Evolutionary conservation across 2,329 filamentous ascomycete genomes (phyloP).

Genomic region (Paecilomyces sp.): DNA sequence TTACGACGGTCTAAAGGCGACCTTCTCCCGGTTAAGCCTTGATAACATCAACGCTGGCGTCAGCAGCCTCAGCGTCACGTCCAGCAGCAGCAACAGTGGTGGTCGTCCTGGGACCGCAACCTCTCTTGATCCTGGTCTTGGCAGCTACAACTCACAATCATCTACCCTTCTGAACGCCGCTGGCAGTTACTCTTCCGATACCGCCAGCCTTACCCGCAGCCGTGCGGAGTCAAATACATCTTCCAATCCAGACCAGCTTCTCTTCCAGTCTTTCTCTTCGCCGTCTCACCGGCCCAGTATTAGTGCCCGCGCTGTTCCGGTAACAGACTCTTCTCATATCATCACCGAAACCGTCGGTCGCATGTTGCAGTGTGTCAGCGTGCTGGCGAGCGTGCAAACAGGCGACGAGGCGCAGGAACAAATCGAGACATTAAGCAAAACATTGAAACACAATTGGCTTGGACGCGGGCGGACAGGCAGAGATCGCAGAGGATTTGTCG

Average conservation of each 20-base stretch:
- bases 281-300: constrained; percentile 28
- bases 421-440: constrained; percentile 75
- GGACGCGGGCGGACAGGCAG: constrained; percentile 82
- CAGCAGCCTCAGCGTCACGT: constrained; percentile 32
- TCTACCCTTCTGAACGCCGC: constrained; percentile 71
- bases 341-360: constrained; percentile 92
- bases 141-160: constrained; percentile 71
- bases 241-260: constrained; percentile 37
- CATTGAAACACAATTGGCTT: constrained; percentile 95
- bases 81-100: constrained; percentile 38
- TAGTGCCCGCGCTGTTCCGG: constrained; percentile 22
- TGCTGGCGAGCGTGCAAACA: constrained; percentile 69
- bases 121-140: constrained; percentile 65
- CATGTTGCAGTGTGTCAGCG: constrained; percentile 94
- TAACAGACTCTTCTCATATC: constrained; percentile 50
- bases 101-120: constrained; percentile 65
- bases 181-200: constrained; percentile 46
- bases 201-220: constrained; percentile 53
- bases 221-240: constrained; percentile 83
- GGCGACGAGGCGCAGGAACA: constrained; percentile 67
- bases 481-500: constrained; percentile 84
- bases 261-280: constrained; percentile 36
- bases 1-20: constrained; percentile 79
- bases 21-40: constrained; percentile 82
- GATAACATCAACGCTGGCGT: constrained; percentile 61